Conservation (phyloP, 495 filamentous ascomycete species). For the Talaromyces liani region DNA sequence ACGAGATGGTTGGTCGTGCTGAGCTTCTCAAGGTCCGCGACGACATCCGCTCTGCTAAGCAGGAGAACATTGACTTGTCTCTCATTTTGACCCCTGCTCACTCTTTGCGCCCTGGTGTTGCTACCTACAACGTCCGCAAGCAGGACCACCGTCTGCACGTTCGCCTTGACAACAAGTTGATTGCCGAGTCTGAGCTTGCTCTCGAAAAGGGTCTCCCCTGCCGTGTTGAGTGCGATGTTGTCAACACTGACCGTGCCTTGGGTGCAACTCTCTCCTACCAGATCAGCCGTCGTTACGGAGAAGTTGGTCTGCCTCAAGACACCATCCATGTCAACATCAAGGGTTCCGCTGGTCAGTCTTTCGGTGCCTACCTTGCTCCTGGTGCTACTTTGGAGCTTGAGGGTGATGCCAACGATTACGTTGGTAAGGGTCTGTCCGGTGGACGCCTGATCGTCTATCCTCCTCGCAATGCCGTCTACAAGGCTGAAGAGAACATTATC, state of each 20-base stretch:
- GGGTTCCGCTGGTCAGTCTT: constrained; percentile 97
- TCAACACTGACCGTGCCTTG: constrained; percentile 95
- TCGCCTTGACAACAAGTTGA: constrained; percentile 96
- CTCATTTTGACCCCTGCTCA: constrained; percentile 96
- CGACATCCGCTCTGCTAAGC: constrained; percentile 83
- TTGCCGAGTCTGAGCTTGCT: constrained; percentile 93
- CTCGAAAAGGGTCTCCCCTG: constrained; percentile 94
- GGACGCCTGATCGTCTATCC: constrained; percentile 96
- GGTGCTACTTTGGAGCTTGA: constrained; percentile 96
- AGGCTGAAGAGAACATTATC: constrained; percentile 96
- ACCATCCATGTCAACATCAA: constrained; percentile 97
- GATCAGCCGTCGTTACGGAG: constrained; percentile 87
- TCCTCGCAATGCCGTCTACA: constrained; percentile 86
- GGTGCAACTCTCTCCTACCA: constrained; percentile 96
- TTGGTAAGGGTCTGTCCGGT: constrained; percentile 95
- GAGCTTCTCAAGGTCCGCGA: constrained; percentile 84
- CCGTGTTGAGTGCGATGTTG: constrained; percentile 93
- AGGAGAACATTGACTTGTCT: constrained; percentile 87
- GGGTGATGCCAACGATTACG: constrained; percentile 96
- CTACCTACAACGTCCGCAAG: constrained; percentile 98
- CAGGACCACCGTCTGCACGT: constrained; percentile 93
- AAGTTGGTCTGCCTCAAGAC: constrained; percentile 84
- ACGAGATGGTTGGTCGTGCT: constrained; percentile 96
- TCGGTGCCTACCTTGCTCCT: constrained; percentile 90
- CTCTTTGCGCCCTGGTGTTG: constrained; percentile 90